Percentiles rank a stretch among this genome's conserved stretches.
phyloP scores from a whole-genome alignment of 306 rosid genomes.

The Quercus variabilis region DNA sequence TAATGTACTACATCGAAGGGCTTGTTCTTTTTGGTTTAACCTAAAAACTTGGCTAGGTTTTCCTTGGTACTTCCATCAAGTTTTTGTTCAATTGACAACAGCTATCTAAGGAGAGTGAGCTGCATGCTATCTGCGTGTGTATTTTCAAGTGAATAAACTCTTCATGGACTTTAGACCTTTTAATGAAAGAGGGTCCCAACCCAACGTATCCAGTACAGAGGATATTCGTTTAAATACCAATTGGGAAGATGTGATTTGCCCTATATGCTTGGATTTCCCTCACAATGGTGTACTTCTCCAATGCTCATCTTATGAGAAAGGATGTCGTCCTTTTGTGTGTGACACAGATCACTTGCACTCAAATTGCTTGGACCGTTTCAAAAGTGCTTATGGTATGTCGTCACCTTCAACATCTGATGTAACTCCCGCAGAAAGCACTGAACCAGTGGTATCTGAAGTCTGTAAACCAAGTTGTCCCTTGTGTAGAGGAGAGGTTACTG shows the following conservation, averaged over 20 bases:
- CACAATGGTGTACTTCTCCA: constrained; percentile 87
- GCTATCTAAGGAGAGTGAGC: constrained; percentile 6
- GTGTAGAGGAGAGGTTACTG: constrained; percentile 90
- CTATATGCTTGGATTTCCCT: constrained; percentile 94
- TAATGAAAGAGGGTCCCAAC: constrained; percentile 17
- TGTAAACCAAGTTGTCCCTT: constrained; percentile 73
- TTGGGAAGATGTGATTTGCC: constrained; percentile 81
- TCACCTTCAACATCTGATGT: constrained; percentile 43
- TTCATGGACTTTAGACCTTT: constrained; percentile 23
- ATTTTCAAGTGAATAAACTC: background rate
- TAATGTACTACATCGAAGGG: background rate
- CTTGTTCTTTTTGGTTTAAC: background rate
- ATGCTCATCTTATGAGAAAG: constrained; percentile 77
- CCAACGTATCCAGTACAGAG: constrained; percentile 19
- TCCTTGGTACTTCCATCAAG: background rate
- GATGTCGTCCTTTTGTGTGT: constrained; percentile 86
- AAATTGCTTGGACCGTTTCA: constrained; percentile 88
- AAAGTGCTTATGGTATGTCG: constrained; percentile 57
- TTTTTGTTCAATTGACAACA: background rate
- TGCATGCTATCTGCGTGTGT: constrained; percentile 12
- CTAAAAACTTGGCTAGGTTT: background rate
- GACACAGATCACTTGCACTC: constrained; percentile 87
- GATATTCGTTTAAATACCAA: constrained; percentile 45
- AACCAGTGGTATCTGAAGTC: constrained; percentile 42
- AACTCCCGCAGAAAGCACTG: constrained; percentile 27